Evolutionary conservation across 495 filamentous ascomycete genomes (phyloP).

Genomic region (Xylaria flabelliformis): DNA sequence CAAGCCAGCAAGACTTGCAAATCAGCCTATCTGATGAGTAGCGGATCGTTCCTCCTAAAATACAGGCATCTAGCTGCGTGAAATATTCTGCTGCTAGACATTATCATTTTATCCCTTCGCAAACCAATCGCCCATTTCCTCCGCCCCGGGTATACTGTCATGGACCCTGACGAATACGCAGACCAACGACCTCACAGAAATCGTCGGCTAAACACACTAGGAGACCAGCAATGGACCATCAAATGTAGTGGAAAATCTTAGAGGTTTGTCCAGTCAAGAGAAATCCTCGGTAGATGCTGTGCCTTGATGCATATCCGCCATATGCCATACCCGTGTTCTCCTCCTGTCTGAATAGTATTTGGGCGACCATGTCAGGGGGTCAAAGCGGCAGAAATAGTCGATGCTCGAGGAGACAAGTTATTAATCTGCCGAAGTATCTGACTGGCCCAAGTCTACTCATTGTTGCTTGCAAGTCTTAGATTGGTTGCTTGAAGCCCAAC

Average conservation of each 20-base stretch:
- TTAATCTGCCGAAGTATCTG: slow-evolving; percentile 38
- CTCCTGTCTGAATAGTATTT: slow-evolving; percentile 23
- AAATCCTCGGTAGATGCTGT: slow-evolving; percentile 32
- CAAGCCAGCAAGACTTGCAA: slow-evolving; percentile 36
- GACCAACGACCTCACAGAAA: slow-evolving; percentile 39
- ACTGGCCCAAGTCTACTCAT: slow-evolving; percentile 46
- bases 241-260: slow-evolving; percentile 30
- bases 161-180: slow-evolving; percentile 38
- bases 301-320: slow-evolving; percentile 36
- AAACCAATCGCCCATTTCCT: slow-evolving; percentile 37
- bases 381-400: slow-evolving; percentile 17
- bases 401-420: slow-evolving; percentile 31
- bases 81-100: slow-evolving; percentile 34
- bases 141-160: slow-evolving; percentile 43
- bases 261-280: slow-evolving; percentile 31
- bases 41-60: slow-evolving; percentile 42
- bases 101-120: slow-evolving; percentile 41
- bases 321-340: slow-evolving; percentile 34
- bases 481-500: slow-evolving; percentile 31
- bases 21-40: slow-evolving; percentile 34
- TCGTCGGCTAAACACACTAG: slow-evolving; percentile 25
- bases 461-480: slow-evolving; percentile 39
- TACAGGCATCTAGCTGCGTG: slow-evolving; percentile 46
- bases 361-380: slow-evolving; percentile 2
- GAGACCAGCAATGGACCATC: slow-evolving; percentile 25